phyloP scores from a whole-genome alignment of 768 basidiomycete species.

The Trametes sanguinea region DNA sequence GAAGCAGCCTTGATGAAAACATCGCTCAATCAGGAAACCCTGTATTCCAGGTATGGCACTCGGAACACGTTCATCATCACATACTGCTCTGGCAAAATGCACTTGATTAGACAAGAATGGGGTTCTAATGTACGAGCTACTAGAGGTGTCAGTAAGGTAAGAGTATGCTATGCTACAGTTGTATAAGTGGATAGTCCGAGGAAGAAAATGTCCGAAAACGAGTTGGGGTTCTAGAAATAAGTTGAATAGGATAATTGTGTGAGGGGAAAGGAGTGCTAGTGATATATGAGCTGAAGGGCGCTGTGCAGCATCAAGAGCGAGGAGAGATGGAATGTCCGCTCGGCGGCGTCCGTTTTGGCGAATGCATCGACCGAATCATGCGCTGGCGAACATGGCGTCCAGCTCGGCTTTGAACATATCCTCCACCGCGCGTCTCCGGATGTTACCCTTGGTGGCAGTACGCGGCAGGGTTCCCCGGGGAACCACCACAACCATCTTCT shows the following conservation, averaged over 20 bases:
- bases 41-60: background rate
- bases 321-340: background rate
- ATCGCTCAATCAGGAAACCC: background rate
- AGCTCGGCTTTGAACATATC: constrained; percentile 56
- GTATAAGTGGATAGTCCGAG: background rate
- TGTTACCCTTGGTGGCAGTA: constrained; percentile 76
- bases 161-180: constrained; percentile 1
- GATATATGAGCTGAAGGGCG: background rate
- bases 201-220: background rate
- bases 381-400: constrained; percentile 50
- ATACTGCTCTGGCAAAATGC: no score
- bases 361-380: background rate
- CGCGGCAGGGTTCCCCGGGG: constrained; percentile 63
- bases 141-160: background rate
- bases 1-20: no score
- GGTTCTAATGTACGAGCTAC: background rate
- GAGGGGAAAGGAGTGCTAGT: background rate
- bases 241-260: background rate
- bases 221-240: background rate
- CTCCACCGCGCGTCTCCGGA: constrained; percentile 72
- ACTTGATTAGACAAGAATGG: background rate
- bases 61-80: no score
- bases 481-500: constrained; percentile 67
- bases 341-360: background rate
- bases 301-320: background rate